Evolutionary conservation across 306 rosid genomes (phyloP).

Genomic region (Senna tora): DNA sequence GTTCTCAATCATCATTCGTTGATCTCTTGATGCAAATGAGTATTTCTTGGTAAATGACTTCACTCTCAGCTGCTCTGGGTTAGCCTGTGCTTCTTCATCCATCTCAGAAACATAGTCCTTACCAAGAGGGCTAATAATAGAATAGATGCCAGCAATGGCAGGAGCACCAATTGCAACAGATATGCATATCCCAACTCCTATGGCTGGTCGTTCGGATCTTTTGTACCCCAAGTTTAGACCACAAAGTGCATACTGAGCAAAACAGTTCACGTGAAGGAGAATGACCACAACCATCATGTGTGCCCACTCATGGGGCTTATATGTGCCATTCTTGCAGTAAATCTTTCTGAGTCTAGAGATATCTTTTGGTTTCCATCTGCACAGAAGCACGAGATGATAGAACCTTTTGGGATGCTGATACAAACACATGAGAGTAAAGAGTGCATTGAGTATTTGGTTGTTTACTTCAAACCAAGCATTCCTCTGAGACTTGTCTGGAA

Average conservation of each 20-base stretch:
- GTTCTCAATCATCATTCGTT: constrained; percentile 47
- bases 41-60: constrained; percentile 56
- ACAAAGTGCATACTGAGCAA: constrained; percentile 91
- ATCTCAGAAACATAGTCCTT: constrained; percentile 75
- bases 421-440: constrained; percentile 90
- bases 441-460: constrained; percentile 91
- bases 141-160: constrained; percentile 77
- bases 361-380: constrained; percentile 76
- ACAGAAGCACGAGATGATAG: constrained; percentile 80
- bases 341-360: constrained; percentile 63
- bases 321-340: constrained; percentile 87
- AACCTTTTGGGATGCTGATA: constrained; percentile 85
- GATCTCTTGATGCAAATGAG: constrained; percentile 64
- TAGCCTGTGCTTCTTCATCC: constrained; percentile 80
- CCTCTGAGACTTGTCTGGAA: constrained; percentile 70
- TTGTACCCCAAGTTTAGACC: constrained; percentile 80
- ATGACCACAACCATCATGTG: constrained; percentile 91
- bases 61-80: constrained; percentile 43
- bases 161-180: constrained; percentile 79
- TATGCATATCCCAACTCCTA: constrained; percentile 81
- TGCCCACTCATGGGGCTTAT: constrained; percentile 86
- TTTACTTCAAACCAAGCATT: constrained; percentile 88
- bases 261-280: constrained; percentile 83
- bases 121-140: constrained; percentile 83
- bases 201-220: constrained; percentile 78